These are phyloP conservation scores for Chaetomidium leptoderma DNA, from an alignment of 495 filamentous ascomycete genomes.

Conservation along the genomic window DNA sequence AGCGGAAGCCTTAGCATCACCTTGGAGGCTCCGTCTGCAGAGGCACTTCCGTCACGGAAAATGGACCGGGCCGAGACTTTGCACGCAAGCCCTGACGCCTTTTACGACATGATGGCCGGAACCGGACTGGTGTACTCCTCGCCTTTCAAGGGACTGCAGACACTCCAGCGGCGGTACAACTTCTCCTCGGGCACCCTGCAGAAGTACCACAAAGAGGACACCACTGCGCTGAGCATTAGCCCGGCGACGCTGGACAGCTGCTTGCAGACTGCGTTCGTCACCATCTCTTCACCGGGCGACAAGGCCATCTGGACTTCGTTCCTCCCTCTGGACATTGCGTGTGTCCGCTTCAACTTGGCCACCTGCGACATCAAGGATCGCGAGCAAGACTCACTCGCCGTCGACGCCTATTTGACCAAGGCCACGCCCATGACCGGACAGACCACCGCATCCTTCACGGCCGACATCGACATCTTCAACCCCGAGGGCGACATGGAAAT, in stretches of 20 bases:
- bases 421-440: conserved; percentile 22
- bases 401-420: conserved; percentile 36
- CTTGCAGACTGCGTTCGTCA: conserved; percentile 45
- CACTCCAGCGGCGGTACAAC: conserved; percentile 42
- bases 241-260: conserved; percentile 47
- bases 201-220: conserved; percentile 32
- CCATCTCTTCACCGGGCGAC: conserved; percentile 45
- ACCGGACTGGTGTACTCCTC: conserved; percentile 42
- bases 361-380: conserved; percentile 23
- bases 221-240: conserved; percentile 38
- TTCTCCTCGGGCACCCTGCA: conserved; percentile 41
- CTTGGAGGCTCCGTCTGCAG: conserved; percentile 27
- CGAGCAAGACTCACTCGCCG: conserved; percentile 25
- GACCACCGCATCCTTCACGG: conserved; percentile 32
- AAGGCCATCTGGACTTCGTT: conserved; percentile 44
- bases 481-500: conserved; percentile 34
- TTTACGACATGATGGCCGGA: conserved; percentile 45
- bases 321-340: conserved; percentile 36
- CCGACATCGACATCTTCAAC: conserved; percentile 40
- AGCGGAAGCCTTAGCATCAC: conserved; percentile 31
- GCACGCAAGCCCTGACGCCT: conserved; percentile 32
- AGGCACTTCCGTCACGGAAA: conserved; percentile 26
- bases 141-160: conserved; percentile 38
- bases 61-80: conserved; percentile 33
- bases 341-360: conserved; percentile 39